Evolutionary conservation across 352 stramenopile species (phyloP).

Genomic region (Globisporangium orthogonon): DNA sequence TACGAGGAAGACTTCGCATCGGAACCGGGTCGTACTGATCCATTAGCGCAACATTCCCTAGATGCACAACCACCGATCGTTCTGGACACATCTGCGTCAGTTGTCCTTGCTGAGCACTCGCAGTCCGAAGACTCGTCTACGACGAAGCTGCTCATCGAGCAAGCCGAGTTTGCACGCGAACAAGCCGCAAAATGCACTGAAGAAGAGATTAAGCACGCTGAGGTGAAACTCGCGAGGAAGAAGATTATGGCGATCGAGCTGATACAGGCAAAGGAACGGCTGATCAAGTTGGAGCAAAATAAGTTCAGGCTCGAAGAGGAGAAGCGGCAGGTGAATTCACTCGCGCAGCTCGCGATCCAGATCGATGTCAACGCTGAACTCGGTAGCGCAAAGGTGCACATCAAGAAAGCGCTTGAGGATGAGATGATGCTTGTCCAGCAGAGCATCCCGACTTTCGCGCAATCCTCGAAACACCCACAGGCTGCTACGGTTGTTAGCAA

Average conservation of each 20-base stretch:
- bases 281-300: constrained; percentile 24
- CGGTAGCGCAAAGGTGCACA: constrained; percentile 17
- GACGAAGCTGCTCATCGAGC: constrained; percentile 35
- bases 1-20: neutral
- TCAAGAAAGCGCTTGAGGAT: constrained; percentile 18
- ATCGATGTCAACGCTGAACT: constrained; percentile 28
- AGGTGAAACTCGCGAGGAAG: constrained; percentile 32
- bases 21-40: neutral
- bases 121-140: constrained; percentile 44
- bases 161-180: constrained; percentile 17
- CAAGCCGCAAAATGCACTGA: constrained; percentile 2
- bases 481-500: neutral
- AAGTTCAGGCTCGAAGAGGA: constrained; percentile 33
- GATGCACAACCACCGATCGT: neutral
- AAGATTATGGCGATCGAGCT: constrained; percentile 34
- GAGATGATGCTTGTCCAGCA: constrained; percentile 29
- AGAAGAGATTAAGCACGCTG: neutral
- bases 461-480: neutral
- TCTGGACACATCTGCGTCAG: neutral
- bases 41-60: no score
- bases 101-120: constrained; percentile 13
- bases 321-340: constrained; percentile 27
- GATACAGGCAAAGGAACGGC: constrained; percentile 24
- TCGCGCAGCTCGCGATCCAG: constrained; percentile 30
- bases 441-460: constrained; percentile 17